Percentiles rank a stretch among this genome's conserved stretches.
phyloP scores from a whole-genome alignment of 2,329 filamentous ascomycete genomes.

The Arthrobotrys sinensis region DNA sequence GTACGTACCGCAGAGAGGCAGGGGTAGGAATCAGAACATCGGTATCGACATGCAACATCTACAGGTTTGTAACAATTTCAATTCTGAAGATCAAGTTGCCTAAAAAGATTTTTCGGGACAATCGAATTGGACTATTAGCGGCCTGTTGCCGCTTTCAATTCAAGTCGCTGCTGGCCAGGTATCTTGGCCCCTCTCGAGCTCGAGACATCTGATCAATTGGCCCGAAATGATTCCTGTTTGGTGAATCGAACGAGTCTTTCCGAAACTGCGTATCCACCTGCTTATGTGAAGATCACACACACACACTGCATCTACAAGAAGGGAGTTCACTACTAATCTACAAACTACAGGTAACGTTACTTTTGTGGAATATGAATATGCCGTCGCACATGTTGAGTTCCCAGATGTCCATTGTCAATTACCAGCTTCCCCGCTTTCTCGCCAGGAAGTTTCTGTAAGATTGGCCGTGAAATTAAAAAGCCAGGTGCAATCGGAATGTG shows the following conservation, averaged over 20 bases:
- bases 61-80: not conserved
- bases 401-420: conserved; percentile 14
- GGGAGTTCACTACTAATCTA: not conserved
- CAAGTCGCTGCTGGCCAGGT: conserved; percentile 39
- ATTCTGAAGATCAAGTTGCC: conserved; percentile 26
- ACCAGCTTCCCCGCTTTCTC: conserved; percentile 53
- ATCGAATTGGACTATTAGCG: conserved; percentile 6
- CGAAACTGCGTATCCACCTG: conserved; percentile 28
- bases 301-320: not conserved
- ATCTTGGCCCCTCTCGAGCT: conserved; percentile 5
- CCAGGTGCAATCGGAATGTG: conserved; percentile 56
- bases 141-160: not conserved
- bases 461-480: conserved; percentile 50
- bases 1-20: not conserved
- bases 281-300: conserved; percentile 9
- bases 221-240: conserved; percentile 41
- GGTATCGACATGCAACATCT: conserved; percentile 13
- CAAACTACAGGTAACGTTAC: conserved; percentile 54
- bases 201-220: conserved; percentile 9
- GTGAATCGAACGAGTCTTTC: conserved; percentile 27
- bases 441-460: conserved; percentile 12
- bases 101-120: conserved; percentile 24
- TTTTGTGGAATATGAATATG: conserved; percentile 11
- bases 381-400: not conserved
- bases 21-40: conserved; percentile 12